These are phyloP conservation scores for Artemisia princeps DNA, from an alignment of 140 eudicot genomes.

Conservation along the genomic window DNA sequence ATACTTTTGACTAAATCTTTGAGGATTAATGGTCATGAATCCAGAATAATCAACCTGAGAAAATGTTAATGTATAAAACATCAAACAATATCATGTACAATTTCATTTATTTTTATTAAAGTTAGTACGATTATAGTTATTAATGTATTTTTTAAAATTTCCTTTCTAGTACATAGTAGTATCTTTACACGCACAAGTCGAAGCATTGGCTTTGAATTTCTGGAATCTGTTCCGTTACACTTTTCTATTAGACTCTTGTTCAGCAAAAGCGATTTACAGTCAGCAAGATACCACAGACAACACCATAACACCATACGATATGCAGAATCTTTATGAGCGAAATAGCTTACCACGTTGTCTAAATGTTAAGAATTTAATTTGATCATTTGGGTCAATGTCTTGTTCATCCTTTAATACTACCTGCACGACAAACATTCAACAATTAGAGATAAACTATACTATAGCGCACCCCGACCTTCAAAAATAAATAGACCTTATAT, in stretches of 20 bases:
- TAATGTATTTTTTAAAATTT: no score
- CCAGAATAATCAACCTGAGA: slow-evolving; percentile 93
- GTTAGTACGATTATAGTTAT: no score
- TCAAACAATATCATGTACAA: background rate
- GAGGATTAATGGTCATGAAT: slow-evolving; percentile 94
- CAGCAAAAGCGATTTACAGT: slow-evolving; percentile 37
- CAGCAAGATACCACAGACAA: background rate
- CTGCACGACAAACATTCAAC: slow-evolving; percentile 37
- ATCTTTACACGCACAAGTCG: slow-evolving; percentile 90
- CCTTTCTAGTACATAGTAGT: background rate
- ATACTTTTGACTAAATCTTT: slow-evolving; percentile 89
- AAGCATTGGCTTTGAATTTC: slow-evolving; percentile 55
- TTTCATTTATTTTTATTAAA: slow-evolving; percentile 10
- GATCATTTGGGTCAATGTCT: slow-evolving; percentile 81
- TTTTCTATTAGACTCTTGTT: slow-evolving; percentile 55
- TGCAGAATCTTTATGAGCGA: slow-evolving; percentile 4
- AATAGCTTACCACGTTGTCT: slow-evolving; percentile 57
- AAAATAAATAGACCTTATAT: background rate
- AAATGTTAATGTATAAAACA: slow-evolving; percentile 15
- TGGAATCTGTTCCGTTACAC: slow-evolving; percentile 37
- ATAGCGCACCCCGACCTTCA: background rate
- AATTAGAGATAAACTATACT: slow-evolving; percentile 2
- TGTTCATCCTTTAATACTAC: slow-evolving; percentile 74
- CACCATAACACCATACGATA: background rate
- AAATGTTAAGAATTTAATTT: slow-evolving; percentile 73